Conservation (phyloP, 176 grass and related monocot species). For the Bromus sterilis region DNA sequence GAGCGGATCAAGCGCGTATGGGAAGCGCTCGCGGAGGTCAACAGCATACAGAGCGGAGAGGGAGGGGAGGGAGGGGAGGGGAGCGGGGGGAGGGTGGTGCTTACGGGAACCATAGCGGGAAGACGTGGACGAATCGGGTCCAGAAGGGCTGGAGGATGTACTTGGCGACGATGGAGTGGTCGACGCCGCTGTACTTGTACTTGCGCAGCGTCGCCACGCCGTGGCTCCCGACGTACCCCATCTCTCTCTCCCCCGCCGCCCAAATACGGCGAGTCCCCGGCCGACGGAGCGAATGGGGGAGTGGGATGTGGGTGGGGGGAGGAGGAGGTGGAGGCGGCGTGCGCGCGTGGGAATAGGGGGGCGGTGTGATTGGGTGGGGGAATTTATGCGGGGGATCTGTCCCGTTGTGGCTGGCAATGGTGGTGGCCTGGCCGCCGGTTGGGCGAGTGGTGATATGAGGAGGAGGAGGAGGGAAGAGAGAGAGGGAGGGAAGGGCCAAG, state of each 20-base stretch:
- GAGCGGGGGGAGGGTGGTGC: background rate
- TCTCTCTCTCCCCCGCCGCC: background rate
- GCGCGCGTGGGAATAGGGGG: background rate
- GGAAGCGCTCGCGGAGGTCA: background rate
- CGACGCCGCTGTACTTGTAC: conserved; percentile 95
- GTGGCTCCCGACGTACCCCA: conserved; percentile 88
- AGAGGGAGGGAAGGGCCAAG: background rate
- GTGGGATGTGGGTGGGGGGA: background rate
- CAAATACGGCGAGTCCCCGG: background rate
- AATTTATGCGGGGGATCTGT: conserved; percentile 10
- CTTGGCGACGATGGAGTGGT: conserved; percentile 91
- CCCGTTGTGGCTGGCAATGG: background rate
- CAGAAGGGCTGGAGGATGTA: conserved; percentile 97
- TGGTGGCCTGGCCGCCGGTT: conserved; percentile 24
- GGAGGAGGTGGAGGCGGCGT: background rate
- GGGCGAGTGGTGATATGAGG: background rate
- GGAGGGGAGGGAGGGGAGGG: background rate
- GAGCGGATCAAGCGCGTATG: background rate
- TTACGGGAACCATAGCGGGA: conserved; percentile 98
- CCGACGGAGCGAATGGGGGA: background rate
- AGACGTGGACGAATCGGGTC: conserved; percentile 72
- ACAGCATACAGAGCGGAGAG: background rate
- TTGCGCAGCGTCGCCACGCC: conserved; percentile 71
- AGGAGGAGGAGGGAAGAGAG: background rate
- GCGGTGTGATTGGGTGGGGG: conserved; percentile 27